A percentile compares a stretch with the other conserved stretches of the same genome.
Conservation (phyloP, 139 green algal genomes). For the Coelastrella sp. region DNA sequence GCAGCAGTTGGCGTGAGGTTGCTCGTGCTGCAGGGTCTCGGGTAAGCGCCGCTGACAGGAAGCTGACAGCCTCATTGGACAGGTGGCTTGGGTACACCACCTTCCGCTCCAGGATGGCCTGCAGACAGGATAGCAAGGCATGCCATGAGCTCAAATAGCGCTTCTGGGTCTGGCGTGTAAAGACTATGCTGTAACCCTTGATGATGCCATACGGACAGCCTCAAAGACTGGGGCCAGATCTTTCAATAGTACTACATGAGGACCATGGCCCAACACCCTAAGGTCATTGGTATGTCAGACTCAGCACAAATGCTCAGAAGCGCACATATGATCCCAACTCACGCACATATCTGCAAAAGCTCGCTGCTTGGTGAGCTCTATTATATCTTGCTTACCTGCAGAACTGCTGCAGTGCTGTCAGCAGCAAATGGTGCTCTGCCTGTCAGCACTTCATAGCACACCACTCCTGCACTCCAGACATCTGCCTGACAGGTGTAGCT, state of each 20-base stretch:
- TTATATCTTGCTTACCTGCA: slow-evolving; percentile 25
- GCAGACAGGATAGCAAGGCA: not conserved
- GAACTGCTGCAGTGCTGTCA: slow-evolving; percentile 47
- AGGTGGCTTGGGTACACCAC: slow-evolving; percentile 51
- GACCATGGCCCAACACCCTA: no score
- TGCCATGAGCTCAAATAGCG: not conserved
- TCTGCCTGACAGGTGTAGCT: slow-evolving; percentile 59
- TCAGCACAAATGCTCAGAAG: not conserved
- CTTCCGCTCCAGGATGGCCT: slow-evolving; percentile 53
- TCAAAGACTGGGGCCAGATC: not conserved
- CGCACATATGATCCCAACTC: not conserved
- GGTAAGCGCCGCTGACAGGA: slow-evolving; percentile 22
- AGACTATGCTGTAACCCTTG: no score
- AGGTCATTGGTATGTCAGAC: no score
- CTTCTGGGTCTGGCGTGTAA: not conserved
- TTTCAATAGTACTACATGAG: no score
- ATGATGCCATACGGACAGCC: not conserved
- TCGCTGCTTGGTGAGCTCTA: not conserved
- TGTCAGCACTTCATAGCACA: slow-evolving; percentile 63
- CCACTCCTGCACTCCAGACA: slow-evolving; percentile 62
- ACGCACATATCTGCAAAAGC: not conserved
- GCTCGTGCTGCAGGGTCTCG: slow-evolving; percentile 13
- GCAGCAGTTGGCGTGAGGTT: slow-evolving; percentile 22
- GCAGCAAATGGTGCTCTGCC: slow-evolving; percentile 62
- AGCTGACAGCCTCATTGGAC: slow-evolving; percentile 23